phyloP scores from a whole-genome alignment of 148 eudicot genomes.

The Vaccinium macrocarpon region DNA sequence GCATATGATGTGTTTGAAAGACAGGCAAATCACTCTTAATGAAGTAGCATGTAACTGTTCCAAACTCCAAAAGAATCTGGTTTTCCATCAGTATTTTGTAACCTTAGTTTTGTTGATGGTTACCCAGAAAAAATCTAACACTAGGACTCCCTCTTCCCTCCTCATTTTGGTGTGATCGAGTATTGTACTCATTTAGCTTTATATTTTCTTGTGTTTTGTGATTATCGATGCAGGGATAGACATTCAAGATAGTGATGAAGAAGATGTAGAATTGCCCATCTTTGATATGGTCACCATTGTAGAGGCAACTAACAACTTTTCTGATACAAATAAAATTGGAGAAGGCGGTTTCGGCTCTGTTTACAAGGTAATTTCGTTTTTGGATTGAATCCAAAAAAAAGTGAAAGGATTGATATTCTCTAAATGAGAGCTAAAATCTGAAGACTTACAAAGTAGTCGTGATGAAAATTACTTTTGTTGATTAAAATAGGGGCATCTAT shows the following conservation, averaged over 20 bases:
- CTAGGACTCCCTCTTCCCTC: too few relatives aligned
- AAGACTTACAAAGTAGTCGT: neutral
- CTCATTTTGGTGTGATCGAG: too few relatives aligned
- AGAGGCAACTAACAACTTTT: constrained; percentile 9
- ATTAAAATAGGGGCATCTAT: neutral
- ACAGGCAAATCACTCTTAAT: neutral
- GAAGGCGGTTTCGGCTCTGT: neutral
- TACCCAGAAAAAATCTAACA: too few relatives aligned
- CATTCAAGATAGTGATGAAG: neutral
- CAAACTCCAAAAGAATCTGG: too few relatives aligned
- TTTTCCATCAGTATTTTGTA: too few relatives aligned
- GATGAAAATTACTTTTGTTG: neutral
- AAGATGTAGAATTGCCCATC: neutral
- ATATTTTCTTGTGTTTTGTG: neutral
- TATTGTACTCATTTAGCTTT: neutral
- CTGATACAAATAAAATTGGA: constrained; percentile 15
- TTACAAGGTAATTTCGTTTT: neutral
- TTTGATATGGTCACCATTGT: neutral
- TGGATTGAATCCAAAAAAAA: neutral
- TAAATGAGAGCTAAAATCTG: neutral
- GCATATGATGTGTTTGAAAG: neutral
- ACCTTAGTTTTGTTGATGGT: too few relatives aligned
- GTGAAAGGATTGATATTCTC: neutral
- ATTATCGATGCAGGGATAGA: neutral
- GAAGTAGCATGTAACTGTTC: too few relatives aligned